phyloP scores from a whole-genome alignment of 2,329 filamentous ascomycete species.

The Periglandula ipomoeae region DNA sequence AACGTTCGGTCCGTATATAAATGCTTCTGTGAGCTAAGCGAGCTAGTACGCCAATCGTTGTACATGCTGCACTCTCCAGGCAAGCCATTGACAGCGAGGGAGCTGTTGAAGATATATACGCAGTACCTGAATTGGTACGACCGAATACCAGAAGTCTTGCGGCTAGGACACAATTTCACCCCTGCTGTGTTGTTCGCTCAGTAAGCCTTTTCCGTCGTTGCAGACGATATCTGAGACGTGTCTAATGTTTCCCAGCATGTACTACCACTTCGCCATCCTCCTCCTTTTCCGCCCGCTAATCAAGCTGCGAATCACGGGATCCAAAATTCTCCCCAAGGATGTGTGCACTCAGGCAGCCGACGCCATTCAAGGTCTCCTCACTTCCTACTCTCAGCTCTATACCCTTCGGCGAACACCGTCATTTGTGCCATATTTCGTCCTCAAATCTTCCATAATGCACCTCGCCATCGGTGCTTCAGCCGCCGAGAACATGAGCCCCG shows the following conservation, averaged over 20 bases:
- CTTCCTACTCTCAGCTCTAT: conserved; percentile 49
- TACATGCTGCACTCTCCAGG: conserved; percentile 65
- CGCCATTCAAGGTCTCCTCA: conserved; percentile 46
- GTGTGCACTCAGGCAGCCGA: conserved; percentile 55
- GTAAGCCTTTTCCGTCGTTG: conserved; percentile 50
- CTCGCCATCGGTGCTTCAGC: conserved; percentile 40
- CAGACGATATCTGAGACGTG: no score
- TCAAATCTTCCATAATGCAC: conserved; percentile 53
- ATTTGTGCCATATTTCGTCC: conserved; percentile 53
- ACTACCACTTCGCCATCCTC: conserved; percentile 61
- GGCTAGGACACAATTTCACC: conserved; percentile 59
- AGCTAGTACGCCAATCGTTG: conserved; percentile 63
- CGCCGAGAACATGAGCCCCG: conserved; percentile 10
- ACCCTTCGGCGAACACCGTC: conserved; percentile 49
- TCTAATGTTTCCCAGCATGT: conserved; percentile 41
- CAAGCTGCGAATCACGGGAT: conserved; percentile 53
- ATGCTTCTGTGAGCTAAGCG: conserved; percentile 62
- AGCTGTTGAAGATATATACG: conserved; percentile 55
- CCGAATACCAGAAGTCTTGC: conserved; percentile 53
- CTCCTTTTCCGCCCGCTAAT: conserved; percentile 68
- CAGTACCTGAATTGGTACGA: conserved; percentile 66
- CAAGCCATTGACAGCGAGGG: conserved; percentile 52
- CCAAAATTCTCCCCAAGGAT: conserved; percentile 53
- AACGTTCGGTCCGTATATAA: conserved; percentile 61
- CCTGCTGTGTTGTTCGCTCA: conserved; percentile 66